phyloP scores from a whole-genome alignment of 2,329 filamentous ascomycete genomes.

The Xylogone sp. region DNA sequence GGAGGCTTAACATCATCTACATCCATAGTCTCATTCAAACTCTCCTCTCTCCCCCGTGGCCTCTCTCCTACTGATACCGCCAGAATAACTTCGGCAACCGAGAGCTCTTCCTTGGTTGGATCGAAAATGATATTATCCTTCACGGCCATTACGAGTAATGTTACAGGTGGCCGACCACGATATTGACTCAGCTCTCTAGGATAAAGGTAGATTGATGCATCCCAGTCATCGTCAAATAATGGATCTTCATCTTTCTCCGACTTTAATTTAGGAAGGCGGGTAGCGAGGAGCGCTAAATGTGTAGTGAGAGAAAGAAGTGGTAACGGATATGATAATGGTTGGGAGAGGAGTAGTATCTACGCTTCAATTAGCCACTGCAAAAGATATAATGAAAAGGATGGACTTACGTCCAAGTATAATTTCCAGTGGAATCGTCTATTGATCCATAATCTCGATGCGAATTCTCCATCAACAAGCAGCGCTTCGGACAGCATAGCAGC shows the following conservation, averaged over 20 bases:
- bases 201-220: constrained; percentile 75
- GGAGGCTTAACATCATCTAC: constrained; percentile 31
- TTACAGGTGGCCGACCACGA: constrained; percentile 70
- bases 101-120: constrained; percentile 84
- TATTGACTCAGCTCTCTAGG: constrained; percentile 18
- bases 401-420: constrained; percentile 86
- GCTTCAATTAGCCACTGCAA: constrained; percentile 4
- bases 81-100: constrained; percentile 84
- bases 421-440: constrained; percentile 95
- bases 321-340: constrained; percentile 86
- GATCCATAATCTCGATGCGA: constrained; percentile 74
- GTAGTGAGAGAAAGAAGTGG: constrained; percentile 89
- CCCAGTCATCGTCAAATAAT: constrained; percentile 98
- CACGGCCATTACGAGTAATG: constrained; percentile 83
- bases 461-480: constrained; percentile 67
- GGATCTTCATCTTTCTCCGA: constrained; percentile 94
- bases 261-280: constrained; percentile 77
- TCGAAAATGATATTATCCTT: constrained; percentile 92
- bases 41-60: constrained; percentile 14
- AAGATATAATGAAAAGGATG: neutral
- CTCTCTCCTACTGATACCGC: constrained; percentile 72
- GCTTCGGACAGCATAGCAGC: constrained; percentile 86
- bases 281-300: constrained; percentile 86
- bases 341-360: constrained; percentile 89
- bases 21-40: constrained; percentile 31